phyloP scores from a whole-genome alignment of 2,329 filamentous ascomycete species.

The Aureobasidium sp. region DNA sequence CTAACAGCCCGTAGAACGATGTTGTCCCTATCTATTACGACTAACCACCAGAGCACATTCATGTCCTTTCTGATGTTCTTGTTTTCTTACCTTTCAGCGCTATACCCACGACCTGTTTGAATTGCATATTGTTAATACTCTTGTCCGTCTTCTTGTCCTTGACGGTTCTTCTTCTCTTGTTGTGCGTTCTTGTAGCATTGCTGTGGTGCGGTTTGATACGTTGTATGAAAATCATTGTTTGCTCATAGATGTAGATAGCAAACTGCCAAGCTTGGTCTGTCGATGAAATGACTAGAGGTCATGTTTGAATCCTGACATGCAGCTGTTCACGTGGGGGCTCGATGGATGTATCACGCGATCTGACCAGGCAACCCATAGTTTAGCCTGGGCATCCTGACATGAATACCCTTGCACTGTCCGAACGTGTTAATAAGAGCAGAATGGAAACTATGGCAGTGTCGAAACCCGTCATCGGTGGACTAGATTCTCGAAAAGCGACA shows the following conservation, averaged over 20 bases:
- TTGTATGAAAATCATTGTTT: background rate
- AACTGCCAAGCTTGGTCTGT: background rate
- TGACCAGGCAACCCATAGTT: constrained; percentile 10
- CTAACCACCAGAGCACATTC: constrained; percentile 11
- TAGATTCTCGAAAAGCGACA: background rate
- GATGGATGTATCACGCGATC: constrained; percentile 6
- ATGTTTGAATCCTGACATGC: background rate
- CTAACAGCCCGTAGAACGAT: constrained; percentile 15
- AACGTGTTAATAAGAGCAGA: background rate
- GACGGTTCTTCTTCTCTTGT: background rate
- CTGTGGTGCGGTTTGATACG: background rate
- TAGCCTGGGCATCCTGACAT: background rate
- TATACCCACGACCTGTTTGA: constrained; percentile 11
- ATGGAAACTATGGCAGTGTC: background rate
- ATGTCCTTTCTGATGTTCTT: background rate
- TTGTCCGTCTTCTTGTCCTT: background rate
- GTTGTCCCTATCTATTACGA: constrained; percentile 16
- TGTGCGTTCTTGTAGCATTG: background rate
- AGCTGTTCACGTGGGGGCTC: constrained; percentile 5
- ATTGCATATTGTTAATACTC: background rate
- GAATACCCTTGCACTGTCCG: background rate
- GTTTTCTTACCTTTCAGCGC: constrained; percentile 8
- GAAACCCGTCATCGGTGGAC: background rate
- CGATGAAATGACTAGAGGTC: background rate
- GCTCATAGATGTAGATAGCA: too few relatives aligned